Evolutionary conservation across 2,329 filamentous ascomycete genomes (phyloP).

Genomic region (Fusarium bulbicola): DNA sequence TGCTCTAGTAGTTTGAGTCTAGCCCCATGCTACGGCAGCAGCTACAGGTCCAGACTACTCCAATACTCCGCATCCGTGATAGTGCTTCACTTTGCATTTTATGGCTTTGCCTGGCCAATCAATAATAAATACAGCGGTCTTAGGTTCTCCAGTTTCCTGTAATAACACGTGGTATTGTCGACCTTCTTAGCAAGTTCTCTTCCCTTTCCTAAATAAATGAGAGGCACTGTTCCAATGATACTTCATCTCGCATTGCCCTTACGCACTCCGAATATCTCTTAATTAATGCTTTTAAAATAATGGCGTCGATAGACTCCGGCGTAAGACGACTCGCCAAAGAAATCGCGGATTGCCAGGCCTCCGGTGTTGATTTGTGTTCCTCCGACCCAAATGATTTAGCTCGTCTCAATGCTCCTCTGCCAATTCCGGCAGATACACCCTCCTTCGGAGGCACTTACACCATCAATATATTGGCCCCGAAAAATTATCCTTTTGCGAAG

Average conservation of each 20-base stretch:
- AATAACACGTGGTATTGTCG: background rate
- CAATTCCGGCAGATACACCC: background rate
- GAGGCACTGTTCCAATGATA: background rate
- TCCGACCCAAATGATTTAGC: fast-evolving
- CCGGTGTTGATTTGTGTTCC: background rate
- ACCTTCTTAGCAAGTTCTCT: background rate
- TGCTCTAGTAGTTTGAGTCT: background rate
- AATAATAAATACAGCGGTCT: fast-evolving
- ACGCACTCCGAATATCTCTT: background rate
- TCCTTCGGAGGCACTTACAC: background rate
- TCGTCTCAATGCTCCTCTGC: background rate
- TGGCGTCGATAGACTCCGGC: too few relatives aligned
- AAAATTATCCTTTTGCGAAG: background rate
- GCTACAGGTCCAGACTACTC: background rate
- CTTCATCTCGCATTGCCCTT: fast-evolving
- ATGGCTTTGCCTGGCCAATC: background rate
- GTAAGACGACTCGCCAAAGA: background rate
- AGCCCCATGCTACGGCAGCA: fast-evolving
- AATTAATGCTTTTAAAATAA: background rate
- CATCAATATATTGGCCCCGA: fast-evolving
- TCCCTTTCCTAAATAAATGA: background rate
- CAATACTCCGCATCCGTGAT: fast-evolving
- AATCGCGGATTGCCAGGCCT: fast-evolving
- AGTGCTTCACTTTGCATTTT: background rate
- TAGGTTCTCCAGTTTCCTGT: too few relatives aligned